Evolutionary conservation across 2,329 filamentous ascomycete genomes (phyloP).

Genomic region (Hypoxylon sp.): DNA sequence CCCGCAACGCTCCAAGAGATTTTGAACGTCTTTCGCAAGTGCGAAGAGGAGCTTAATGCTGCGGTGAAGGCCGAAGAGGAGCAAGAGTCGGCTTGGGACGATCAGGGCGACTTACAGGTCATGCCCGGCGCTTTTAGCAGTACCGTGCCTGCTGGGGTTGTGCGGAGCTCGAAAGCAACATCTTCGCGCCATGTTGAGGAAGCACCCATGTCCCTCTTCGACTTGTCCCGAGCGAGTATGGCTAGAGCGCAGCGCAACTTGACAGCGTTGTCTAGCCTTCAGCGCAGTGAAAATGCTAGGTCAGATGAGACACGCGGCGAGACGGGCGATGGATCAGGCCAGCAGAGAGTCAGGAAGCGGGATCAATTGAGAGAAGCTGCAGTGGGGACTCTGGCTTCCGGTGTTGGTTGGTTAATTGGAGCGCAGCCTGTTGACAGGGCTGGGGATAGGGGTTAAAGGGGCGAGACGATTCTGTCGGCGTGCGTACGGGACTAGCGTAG

Average conservation of each 20-base stretch:
- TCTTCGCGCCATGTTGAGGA: constrained; percentile 59
- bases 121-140: constrained; percentile 69
- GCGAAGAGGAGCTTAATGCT: constrained; percentile 81
- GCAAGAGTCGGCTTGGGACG: constrained; percentile 79
- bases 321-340: constrained; percentile 50
- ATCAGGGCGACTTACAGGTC: constrained; percentile 70
- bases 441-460: constrained; percentile 49
- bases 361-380: constrained; percentile 78
- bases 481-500: background rate
- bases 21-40: constrained; percentile 79
- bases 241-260: constrained; percentile 72
- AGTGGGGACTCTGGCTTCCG: constrained; percentile 75
- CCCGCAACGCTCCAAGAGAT: constrained; percentile 79
- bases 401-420: constrained; percentile 77
- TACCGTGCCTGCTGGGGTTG: constrained; percentile 53
- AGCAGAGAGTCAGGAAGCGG: constrained; percentile 72
- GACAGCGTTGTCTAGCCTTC: constrained; percentile 67
- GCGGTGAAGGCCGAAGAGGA: constrained; percentile 76
- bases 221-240: constrained; percentile 73
- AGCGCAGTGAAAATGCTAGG: constrained; percentile 59
- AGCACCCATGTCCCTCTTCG: constrained; percentile 75
- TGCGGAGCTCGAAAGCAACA: constrained; percentile 52
- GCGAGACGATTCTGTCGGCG: constrained; percentile 3
- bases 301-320: constrained; percentile 49
- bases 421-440: constrained; percentile 61